Base-by-base conservation (phyloP, 352 stramenopile species). In the Globisporangium nagaii region DNA sequence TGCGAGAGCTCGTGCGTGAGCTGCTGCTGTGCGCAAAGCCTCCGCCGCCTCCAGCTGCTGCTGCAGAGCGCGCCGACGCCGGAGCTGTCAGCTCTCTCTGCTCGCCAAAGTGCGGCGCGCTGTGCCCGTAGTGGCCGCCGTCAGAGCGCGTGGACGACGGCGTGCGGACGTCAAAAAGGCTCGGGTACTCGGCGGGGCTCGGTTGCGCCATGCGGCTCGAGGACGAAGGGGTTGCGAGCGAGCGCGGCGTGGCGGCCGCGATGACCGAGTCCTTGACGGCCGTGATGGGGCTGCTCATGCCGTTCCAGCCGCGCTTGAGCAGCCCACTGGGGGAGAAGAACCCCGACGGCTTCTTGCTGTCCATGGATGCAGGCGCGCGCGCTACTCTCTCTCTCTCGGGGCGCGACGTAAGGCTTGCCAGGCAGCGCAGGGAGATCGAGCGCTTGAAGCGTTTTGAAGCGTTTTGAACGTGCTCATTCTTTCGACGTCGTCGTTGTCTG, bases 221-320 rank as follows among this genome's bases (percentile, higher is more conserved):
- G 20, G 61, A 65, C 30, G 63, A 71, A n/a, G 73, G 36, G 11
- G 62, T 56, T 31, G 65, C 45, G 30, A 63, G 32, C 36, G 77
- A 68, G 32, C 75, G 73, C 7, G 75, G 75, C 40, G 75, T 85
- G 28, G 63, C 56, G 12, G 66, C 79, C 1, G 63, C 58, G 49
- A 78, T 63, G 42, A 86, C 63, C 36, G 80, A 71, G 60, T 87
- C 80, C 45, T 90, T 88, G 27, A 86, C 66, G n/a, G 72, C 69
- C 0, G 59, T 67, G 37, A 88, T 60, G 34, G 80, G 77, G 59
- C 73, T 90, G 39, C 67, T 80, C 53, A 90, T 59, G 36, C 77
- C 75, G 60, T 61, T 73, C 73, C 73, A 87, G n/a, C 71, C 75
- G 50, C 71, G 75, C 70, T 85, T 86, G 42, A 87, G 67, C 56